Evolutionary conservation across 2,329 filamentous ascomycete species (phyloP).

Genomic region (Plenodomus lindquistii): DNA sequence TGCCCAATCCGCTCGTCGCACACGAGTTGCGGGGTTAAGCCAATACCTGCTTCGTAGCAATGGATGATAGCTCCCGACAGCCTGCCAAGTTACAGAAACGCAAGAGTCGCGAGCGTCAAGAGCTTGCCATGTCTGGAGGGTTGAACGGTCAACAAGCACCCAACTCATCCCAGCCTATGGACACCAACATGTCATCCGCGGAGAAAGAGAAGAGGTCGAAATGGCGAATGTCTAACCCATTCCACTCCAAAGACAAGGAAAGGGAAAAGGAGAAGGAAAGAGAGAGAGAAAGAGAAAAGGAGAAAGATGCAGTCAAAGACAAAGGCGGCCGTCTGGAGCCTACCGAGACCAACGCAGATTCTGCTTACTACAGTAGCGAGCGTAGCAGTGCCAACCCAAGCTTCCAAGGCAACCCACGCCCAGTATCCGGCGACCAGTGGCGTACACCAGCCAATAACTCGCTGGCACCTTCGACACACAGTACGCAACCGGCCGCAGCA

Average conservation of each 20-base stretch:
- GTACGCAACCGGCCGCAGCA: conserved; percentile 6
- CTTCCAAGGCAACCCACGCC: conserved; percentile 33
- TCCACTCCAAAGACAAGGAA: conserved; percentile 42
- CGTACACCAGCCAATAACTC: conserved; percentile 16
- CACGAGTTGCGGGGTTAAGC: not conserved
- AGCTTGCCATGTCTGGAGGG: conserved; percentile 29
- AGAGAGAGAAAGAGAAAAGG: conserved; percentile 14
- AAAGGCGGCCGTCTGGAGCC: conserved; percentile 13
- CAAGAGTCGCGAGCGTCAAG: conserved; percentile 35
- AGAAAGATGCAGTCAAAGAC: conserved; percentile 11
- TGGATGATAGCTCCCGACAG: conserved; percentile 27
- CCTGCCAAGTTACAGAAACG: conserved; percentile 39
- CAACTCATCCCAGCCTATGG: conserved; percentile 22
- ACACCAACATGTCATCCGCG: conserved; percentile 18
- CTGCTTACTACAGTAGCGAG: conserved; percentile 41
- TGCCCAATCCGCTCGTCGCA: not conserved
- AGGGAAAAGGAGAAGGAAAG: conserved; percentile 20
- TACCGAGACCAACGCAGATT: conserved; percentile 28
- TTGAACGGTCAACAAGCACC: conserved; percentile 17
- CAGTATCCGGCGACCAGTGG: conserved; percentile 33
- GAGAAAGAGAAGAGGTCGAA: conserved; percentile 44
- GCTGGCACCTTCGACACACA: conserved; percentile 18
- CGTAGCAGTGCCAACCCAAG: conserved; percentile 37
- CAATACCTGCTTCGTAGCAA: conserved; percentile 1
- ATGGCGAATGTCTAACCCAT: conserved; percentile 43